Conservation (phyloP, 176 grass and related monocot species). For the Eragrostis nindensis region DNA sequence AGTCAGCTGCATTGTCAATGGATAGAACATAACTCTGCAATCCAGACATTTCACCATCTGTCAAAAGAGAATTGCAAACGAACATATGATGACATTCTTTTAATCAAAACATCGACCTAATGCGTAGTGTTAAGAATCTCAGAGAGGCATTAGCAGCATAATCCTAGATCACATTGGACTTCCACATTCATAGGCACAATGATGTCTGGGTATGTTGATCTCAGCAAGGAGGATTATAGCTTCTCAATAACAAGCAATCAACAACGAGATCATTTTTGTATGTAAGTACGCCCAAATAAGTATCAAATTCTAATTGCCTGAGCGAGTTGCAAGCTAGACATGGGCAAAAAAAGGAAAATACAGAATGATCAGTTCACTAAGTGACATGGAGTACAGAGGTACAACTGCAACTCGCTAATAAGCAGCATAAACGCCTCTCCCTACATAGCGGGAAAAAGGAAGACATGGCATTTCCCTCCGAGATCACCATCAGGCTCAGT, state of each 20-base stretch:
- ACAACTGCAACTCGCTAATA: constrained; percentile 23
- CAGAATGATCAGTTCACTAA: neutral
- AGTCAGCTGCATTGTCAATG: too few species aligned
- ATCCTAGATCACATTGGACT: too few species aligned
- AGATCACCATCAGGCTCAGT: constrained; percentile 50
- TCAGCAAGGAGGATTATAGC: neutral
- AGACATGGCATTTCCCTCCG: neutral
- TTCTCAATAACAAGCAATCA: neutral
- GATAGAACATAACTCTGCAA: too few species aligned
- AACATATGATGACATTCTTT: too few species aligned
- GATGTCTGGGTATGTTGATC: too few species aligned
- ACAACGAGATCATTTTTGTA: neutral
- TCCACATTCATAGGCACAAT: neutral
- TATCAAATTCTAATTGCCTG: neutral
- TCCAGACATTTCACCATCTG: too few species aligned
- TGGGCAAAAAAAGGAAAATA: neutral
- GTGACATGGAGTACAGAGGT: constrained; percentile 21
- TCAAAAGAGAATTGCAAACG: too few species aligned
- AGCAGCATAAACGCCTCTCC: constrained; percentile 20
- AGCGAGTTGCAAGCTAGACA: neutral
- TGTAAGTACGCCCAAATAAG: neutral
- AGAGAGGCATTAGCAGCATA: too few species aligned
- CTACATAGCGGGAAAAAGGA: constrained; percentile 32
- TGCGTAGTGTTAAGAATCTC: too few species aligned
- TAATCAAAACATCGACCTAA: too few species aligned